Evolutionary conservation across 2,329 filamentous ascomycete genomes (phyloP).

Genomic region (Davidsoniella virescens): DNA sequence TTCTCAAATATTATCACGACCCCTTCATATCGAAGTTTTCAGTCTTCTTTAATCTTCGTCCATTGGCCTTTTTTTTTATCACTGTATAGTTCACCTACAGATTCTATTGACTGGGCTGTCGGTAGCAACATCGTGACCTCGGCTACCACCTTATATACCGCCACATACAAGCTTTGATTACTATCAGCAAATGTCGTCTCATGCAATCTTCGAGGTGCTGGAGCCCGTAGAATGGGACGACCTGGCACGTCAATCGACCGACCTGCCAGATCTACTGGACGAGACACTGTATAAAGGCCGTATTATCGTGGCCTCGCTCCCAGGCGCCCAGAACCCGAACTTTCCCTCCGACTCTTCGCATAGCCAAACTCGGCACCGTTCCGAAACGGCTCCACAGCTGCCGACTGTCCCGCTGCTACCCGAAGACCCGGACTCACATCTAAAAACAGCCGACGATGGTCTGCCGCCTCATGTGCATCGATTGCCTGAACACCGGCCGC

Average conservation of each 20-base stretch:
- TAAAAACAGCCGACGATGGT: not conserved
- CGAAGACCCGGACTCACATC: not conserved
- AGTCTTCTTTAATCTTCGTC: too few relatives aligned
- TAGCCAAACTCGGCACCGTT: not conserved
- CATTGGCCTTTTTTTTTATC: too few relatives aligned
- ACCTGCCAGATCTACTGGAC: conserved; percentile 36
- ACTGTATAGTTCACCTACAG: too few relatives aligned
- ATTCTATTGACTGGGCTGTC: too few relatives aligned
- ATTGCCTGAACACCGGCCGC: conserved; percentile 10
- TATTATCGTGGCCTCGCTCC: conserved; percentile 61
- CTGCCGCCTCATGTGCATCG: not conserved
- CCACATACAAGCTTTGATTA: not conserved
- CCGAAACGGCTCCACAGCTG: conserved; percentile 27
- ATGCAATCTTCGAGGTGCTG: conserved; percentile 30
- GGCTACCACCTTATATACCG: too few relatives aligned
- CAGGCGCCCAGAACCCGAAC: conserved; percentile 20
- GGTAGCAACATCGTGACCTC: too few relatives aligned
- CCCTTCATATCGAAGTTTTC: too few relatives aligned
- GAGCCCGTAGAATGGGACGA: conserved; percentile 37
- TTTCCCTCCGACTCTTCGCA: conserved; percentile 8
- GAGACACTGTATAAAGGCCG: conserved; percentile 51
- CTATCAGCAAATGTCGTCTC: conserved; percentile 1
- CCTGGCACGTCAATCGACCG: conserved; percentile 23
- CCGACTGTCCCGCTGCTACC: conserved; percentile 32
- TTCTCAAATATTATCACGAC: too few relatives aligned